A percentile compares a stretch with the other conserved stretches of the same genome.
phyloP scores from a whole-genome alignment of 129 eudicot species.

The Flaveria brownii region DNA sequence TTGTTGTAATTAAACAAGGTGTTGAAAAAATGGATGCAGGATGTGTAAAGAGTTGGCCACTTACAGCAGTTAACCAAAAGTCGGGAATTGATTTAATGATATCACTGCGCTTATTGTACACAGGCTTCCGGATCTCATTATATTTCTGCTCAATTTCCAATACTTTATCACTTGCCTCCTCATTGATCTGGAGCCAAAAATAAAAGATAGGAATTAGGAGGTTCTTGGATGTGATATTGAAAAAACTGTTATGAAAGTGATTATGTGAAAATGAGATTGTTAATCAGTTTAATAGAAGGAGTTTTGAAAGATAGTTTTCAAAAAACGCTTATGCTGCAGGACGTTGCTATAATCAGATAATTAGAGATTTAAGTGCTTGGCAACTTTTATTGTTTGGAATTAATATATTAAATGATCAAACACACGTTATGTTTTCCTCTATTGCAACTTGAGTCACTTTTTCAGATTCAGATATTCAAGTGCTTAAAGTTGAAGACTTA shows the following conservation, averaged over 20 bases:
- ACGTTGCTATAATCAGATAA: not conserved
- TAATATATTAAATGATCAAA: too few relatives aligned
- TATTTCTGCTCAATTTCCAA: slow-evolving; percentile 85
- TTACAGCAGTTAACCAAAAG: slow-evolving; percentile 93
- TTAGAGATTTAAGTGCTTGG: not conserved
- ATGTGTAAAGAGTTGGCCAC: slow-evolving; percentile 27
- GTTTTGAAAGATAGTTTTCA: not conserved
- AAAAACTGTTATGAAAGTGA: too few relatives aligned
- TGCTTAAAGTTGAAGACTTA: not conserved
- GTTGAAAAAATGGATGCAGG: not conserved
- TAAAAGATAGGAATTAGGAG: not conserved
- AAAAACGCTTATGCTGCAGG: not conserved
- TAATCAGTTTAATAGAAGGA: not conserved
- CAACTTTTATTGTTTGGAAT: too few relatives aligned
- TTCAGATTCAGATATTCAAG: not conserved
- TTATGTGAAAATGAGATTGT: not conserved
- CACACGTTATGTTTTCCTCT: too few relatives aligned
- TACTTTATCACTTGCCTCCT: slow-evolving; percentile 85
- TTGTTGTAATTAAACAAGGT: not conserved
- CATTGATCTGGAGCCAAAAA: slow-evolving; percentile 61
- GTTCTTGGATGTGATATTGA: not conserved
- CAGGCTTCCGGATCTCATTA: slow-evolving; percentile 75
- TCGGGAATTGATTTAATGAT: slow-evolving; percentile 78
- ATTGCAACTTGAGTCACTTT: not conserved
- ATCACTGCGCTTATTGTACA: slow-evolving; percentile 79